phyloP scores from a whole-genome alignment of 129 eudicot species.

The Silybum marianum region DNA sequence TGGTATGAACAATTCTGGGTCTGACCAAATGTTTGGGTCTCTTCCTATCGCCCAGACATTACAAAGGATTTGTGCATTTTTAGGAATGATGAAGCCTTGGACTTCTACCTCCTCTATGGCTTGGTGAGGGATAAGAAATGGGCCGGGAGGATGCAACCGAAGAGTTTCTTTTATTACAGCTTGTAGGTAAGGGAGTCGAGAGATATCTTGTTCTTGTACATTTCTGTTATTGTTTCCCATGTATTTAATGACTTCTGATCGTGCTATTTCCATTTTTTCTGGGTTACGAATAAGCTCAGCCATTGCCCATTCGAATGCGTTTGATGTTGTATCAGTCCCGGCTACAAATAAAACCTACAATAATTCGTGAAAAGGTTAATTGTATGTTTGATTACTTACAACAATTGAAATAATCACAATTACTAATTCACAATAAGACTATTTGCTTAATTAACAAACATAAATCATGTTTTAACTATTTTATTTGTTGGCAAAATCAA shows the following conservation, averaged over 20 bases:
- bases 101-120: slow-evolving; percentile 21
- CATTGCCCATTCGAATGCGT: slow-evolving; percentile 14
- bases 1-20: slow-evolving; percentile 30
- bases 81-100: slow-evolving; percentile 33
- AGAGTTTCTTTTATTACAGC: slow-evolving; percentile 46
- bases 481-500: background rate
- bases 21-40: slow-evolving; percentile 27
- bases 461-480: background rate
- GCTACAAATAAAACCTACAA: slow-evolving; percentile 38
- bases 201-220: slow-evolving; percentile 31
- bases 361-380: background rate
- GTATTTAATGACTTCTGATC: slow-evolving; percentile 20
- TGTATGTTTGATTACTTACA: background rate
- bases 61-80: slow-evolving; percentile 30
- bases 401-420: background rate
- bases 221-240: background rate
- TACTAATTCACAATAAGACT: too few species aligned
- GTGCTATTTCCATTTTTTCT: background rate
- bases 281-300: slow-evolving; percentile 22
- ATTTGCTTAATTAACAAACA: background rate
- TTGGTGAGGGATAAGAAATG: slow-evolving; percentile 40
- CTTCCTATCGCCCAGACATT: slow-evolving; percentile 37
- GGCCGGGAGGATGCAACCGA: slow-evolving; percentile 42
- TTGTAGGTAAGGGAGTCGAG: slow-evolving; percentile 38
- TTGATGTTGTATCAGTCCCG: slow-evolving; percentile 45